Evolutionary conservation across 768 basidiomycete species (phyloP).

Genomic region (Leucocoprinus birnbaumii): DNA sequence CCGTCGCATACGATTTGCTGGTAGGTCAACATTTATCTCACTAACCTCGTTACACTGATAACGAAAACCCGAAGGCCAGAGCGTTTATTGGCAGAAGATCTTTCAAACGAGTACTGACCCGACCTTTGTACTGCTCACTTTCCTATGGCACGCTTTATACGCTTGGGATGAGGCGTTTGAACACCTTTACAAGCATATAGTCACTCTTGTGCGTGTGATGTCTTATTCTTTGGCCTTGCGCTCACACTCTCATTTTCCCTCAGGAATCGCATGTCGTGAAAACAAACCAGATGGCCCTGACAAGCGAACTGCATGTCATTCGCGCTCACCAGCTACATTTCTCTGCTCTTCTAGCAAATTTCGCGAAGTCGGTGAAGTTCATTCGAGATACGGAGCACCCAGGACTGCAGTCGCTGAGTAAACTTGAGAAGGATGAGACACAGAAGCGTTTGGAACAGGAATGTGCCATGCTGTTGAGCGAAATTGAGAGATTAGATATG

Average conservation of each 20-base stretch:
- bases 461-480: conserved; percentile 34
- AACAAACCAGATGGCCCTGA: conserved; percentile 39
- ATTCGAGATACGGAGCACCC: conserved; percentile 39
- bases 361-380: conserved; percentile 43
- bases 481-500: conserved; percentile 41
- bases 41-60: no score
- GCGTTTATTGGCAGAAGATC: conserved; percentile 46
- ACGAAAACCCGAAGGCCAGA: conserved; percentile 29
- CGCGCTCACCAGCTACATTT: conserved; percentile 54
- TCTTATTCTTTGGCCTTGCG: neutral
- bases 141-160: conserved; percentile 59
- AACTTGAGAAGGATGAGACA: neutral
- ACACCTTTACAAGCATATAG: conserved; percentile 47
- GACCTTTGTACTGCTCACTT: conserved; percentile 50
- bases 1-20: conserved; percentile 44
- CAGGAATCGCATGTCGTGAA: conserved; percentile 45
- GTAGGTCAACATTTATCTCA: no score
- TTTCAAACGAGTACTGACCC: conserved; percentile 43
- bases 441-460: conserved; percentile 29
- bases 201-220: conserved; percentile 35
- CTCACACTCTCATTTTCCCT: neutral
- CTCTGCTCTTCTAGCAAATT: conserved; percentile 43
- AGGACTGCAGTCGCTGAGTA: conserved; percentile 20
- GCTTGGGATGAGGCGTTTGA: conserved; percentile 62
- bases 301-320: conserved; percentile 48